These are phyloP conservation scores for Blastocystis sp. DNA, from an alignment of 352 stramenopile genomes.

Conservation along the genomic window DNA sequence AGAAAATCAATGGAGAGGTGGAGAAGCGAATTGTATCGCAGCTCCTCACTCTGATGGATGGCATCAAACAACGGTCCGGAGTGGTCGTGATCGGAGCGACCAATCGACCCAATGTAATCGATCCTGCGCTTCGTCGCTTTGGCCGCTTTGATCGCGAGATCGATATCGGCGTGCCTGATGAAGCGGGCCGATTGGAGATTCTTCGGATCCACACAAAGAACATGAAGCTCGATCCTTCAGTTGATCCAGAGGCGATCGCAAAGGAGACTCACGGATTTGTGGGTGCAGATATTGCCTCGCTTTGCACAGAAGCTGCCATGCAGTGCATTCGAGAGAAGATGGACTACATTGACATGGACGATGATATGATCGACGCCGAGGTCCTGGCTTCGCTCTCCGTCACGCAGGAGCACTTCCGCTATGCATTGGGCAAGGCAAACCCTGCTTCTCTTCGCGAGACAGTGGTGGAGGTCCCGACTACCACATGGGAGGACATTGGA, in stretches of 20 bases:
- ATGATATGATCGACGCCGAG: slow-evolving; percentile 96
- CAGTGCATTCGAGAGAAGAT: slow-evolving; percentile 99
- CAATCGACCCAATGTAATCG: slow-evolving; percentile 97
- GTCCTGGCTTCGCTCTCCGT: slow-evolving; percentile 96
- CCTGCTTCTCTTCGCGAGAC: slow-evolving; percentile 95
- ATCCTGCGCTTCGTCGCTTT: slow-evolving; percentile 92
- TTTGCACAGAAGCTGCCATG: slow-evolving; percentile 88
- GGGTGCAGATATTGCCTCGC: slow-evolving; percentile 93
- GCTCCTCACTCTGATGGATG: slow-evolving; percentile 98
- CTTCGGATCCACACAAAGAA: slow-evolving; percentile 98
- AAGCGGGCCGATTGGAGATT: slow-evolving; percentile 95
- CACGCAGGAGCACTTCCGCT: slow-evolving; percentile 96
- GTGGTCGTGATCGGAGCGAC: slow-evolving; percentile 98
- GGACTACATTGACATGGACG: slow-evolving; percentile 99
- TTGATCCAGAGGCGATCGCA: slow-evolving; percentile 92
- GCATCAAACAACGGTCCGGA: slow-evolving; percentile 74
- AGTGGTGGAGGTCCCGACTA: slow-evolving; percentile 94
- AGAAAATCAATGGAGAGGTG: slow-evolving; percentile 97
- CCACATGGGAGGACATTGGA: slow-evolving; percentile 98
- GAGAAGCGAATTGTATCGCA: slow-evolving; percentile 96
- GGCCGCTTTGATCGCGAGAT: slow-evolving; percentile 98
- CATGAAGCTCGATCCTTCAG: slow-evolving; percentile 98
- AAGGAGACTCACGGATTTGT: slow-evolving; percentile 98
- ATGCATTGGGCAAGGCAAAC: slow-evolving; percentile 92
- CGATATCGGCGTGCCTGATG: slow-evolving; percentile 96